These are phyloP conservation scores for Cystoisospora suis DNA, from an alignment of 169 alveolate species.

Conservation along the genomic window DNA sequence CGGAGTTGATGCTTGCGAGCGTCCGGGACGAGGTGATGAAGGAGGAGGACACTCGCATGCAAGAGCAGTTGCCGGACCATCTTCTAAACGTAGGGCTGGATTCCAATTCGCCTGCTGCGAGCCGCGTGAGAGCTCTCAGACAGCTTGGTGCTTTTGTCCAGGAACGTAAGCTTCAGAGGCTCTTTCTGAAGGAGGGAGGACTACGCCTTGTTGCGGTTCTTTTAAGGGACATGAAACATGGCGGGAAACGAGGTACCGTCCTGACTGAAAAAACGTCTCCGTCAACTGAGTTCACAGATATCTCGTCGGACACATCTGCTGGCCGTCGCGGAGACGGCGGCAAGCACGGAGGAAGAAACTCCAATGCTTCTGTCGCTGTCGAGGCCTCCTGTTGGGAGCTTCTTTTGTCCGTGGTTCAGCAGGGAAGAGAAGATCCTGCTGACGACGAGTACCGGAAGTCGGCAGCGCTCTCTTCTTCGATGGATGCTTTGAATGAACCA, in stretches of 20 bases:
- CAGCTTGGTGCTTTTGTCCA: constrained; percentile 22
- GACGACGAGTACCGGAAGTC: not conserved
- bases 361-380: not conserved
- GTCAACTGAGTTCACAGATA: not conserved
- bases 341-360: no score
- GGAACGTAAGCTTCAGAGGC: not conserved
- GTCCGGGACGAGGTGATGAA: constrained; percentile 26
- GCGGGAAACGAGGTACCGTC: not conserved
- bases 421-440: not conserved
- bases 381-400: constrained; percentile 61
- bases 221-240: not conserved
- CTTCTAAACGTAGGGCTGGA: not conserved
- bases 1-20: not conserved
- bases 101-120: not conserved
- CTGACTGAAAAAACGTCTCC: not conserved
- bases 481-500: constrained; percentile 3
- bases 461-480: not conserved
- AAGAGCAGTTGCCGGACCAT: not conserved
- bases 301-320: not conserved
- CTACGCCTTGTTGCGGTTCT: not conserved
- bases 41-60: not conserved
- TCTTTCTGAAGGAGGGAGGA: not conserved
- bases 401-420: constrained; percentile 37
- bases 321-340: not conserved
- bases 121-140: not conserved